phyloP scores from a whole-genome alignment of 352 stramenopile species.

The Pythium guiyangense region DNA sequence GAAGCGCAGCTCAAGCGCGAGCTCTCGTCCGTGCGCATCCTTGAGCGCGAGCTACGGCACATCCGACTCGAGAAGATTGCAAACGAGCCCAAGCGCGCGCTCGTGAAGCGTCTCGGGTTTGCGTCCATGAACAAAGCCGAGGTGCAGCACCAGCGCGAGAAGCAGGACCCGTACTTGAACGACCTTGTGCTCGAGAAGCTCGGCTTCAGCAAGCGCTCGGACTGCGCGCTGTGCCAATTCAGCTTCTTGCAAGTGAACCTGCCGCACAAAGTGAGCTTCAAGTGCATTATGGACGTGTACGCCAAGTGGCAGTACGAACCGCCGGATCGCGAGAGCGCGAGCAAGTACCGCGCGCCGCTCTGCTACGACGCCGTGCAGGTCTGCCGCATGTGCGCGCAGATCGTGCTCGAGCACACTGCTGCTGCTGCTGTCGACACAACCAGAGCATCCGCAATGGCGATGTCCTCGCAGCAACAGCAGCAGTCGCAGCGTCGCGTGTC shows the following conservation, averaged over 20 bases:
- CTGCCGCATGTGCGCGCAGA: conserved; percentile 70
- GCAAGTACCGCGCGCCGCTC: conserved; percentile 55
- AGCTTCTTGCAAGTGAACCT: conserved; percentile 52
- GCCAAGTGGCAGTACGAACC: conserved; percentile 48
- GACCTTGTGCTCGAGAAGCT: conserved; percentile 54
- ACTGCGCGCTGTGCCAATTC: conserved; percentile 62
- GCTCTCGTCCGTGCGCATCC: conserved; percentile 27
- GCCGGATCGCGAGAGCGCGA: conserved; percentile 30
- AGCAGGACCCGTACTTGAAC: conserved; percentile 39
- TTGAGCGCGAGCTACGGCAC: conserved; percentile 49
- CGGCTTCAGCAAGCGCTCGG: conserved; percentile 50
- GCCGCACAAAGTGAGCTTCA: conserved; percentile 68
- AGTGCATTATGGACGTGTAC: conserved; percentile 76
- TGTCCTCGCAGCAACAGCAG: not conserved
- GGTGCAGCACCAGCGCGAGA: conserved; percentile 13
- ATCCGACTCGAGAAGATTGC: conserved; percentile 39
- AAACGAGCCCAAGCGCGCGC: conserved; percentile 13
- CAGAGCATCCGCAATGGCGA: not conserved
- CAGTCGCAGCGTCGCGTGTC: not conserved
- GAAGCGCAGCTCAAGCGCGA: conserved; percentile 44
- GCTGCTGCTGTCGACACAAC: not conserved
- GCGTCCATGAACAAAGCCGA: conserved; percentile 18
- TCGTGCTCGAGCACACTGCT: conserved; percentile 45
- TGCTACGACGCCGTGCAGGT: conserved; percentile 73
- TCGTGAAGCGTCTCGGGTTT: conserved; percentile 20